Percentiles rank a stretch among this genome's conserved stretches.
phyloP scores from a whole-genome alignment of 306 rosid species.

The Lathyrus aphaca region DNA sequence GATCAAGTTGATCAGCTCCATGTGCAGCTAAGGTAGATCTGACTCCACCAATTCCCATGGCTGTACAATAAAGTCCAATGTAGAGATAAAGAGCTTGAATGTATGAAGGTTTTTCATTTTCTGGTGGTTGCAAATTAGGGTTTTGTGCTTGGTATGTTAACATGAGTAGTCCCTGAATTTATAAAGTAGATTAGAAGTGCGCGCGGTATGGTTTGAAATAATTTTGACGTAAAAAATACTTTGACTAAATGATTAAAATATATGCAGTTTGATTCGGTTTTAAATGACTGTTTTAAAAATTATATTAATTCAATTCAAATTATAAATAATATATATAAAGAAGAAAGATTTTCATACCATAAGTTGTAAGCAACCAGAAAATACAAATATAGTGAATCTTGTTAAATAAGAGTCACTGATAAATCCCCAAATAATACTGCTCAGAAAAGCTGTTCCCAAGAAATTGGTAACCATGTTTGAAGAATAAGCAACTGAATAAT shows the following conservation, averaged over 20 bases:
- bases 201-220: too few species aligned
- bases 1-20: constrained; percentile 54
- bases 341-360: constrained; percentile 26
- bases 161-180: constrained; percentile 1
- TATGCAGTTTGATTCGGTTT: too few species aligned
- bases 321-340: too few species aligned
- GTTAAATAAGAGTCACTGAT: constrained; percentile 46
- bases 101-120: not conserved
- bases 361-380: constrained; percentile 30
- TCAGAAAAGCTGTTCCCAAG: constrained; percentile 43
- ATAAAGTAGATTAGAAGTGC: too few species aligned
- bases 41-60: constrained; percentile 44
- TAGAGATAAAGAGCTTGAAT: constrained; percentile 37
- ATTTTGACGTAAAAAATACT: too few species aligned
- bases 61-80: constrained; percentile 41
- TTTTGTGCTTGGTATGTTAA: too few species aligned
- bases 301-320: too few species aligned
- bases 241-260: too few species aligned
- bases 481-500: constrained; percentile 43
- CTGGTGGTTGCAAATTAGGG: not conserved
- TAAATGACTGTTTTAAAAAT: too few species aligned
- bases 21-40: constrained; percentile 46
- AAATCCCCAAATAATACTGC: constrained; percentile 48
- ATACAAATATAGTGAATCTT: constrained; percentile 42
- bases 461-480: constrained; percentile 51